Percentiles rank a stretch among this genome's conserved stretches.
phyloP scores from a whole-genome alignment of 2,329 filamentous ascomycete species.

The Monosporascus sp. region DNA sequence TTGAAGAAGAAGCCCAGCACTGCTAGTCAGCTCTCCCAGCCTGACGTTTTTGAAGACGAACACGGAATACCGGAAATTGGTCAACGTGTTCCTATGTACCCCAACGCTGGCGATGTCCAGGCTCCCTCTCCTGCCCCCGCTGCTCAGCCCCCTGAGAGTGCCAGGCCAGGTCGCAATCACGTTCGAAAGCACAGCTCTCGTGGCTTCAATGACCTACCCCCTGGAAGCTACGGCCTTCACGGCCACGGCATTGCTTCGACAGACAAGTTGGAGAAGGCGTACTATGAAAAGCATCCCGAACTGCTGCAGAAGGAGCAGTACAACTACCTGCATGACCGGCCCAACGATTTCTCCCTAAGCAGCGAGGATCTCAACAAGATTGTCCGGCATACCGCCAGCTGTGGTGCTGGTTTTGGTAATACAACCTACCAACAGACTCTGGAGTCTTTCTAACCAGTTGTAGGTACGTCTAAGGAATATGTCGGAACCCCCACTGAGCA shows the following conservation, averaged over 20 bases:
- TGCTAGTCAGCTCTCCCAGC: conserved; percentile 44
- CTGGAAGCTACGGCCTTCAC: conserved; percentile 89
- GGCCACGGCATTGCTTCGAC: conserved; percentile 72
- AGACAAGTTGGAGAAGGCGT: conserved; percentile 84
- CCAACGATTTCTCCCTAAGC: conserved; percentile 75
- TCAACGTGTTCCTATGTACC: conserved; percentile 88
- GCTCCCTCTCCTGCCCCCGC: conserved; percentile 75
- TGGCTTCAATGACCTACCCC: conserved; percentile 64
- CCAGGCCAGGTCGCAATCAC: conserved; percentile 45
- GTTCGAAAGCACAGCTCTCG: conserved; percentile 67
- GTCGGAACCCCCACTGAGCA: conserved; percentile 82
- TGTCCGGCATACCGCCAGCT: conserved; percentile 64
- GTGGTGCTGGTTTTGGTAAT: conserved; percentile 48
- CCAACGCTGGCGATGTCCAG: conserved; percentile 89
- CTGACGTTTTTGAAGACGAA: conserved; percentile 59
- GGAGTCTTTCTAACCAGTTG: conserved; percentile 28
- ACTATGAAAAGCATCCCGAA: conserved; percentile 90
- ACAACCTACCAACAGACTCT: conserved; percentile 20
- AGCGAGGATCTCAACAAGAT: conserved; percentile 88
- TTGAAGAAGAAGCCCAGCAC: conserved; percentile 60
- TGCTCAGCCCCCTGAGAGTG: conserved; percentile 30
- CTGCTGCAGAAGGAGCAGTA: conserved; percentile 68
- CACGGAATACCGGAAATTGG: conserved; percentile 91
- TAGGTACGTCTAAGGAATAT: conserved; percentile 60
- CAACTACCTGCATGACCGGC: conserved; percentile 48